These are phyloP conservation scores for Penicillium sp. DNA, from an alignment of 2,329 filamentous ascomycete species.

Conservation along the genomic window DNA sequence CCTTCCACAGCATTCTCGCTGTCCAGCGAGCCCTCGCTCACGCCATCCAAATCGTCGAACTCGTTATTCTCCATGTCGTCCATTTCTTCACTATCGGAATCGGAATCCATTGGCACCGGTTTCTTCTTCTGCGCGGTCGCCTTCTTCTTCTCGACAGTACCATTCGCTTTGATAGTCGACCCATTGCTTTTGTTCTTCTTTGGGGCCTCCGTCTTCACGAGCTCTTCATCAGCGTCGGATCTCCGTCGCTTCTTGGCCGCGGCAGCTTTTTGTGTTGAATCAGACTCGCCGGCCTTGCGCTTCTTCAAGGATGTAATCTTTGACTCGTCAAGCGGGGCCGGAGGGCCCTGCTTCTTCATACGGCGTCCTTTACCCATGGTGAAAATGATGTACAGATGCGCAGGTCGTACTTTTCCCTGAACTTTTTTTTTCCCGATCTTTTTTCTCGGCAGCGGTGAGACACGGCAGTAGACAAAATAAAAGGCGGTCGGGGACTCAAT, in stretches of 20 bases:
- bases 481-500: conserved; percentile 19
- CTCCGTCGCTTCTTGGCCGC: conserved; percentile 62
- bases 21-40: conserved; percentile 43
- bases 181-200: conserved; percentile 40
- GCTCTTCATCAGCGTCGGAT: conserved; percentile 41
- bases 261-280: conserved; percentile 42
- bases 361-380: conserved; percentile 84
- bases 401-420: conserved; percentile 20
- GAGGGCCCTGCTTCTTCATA: conserved; percentile 92
- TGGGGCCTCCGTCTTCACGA: conserved; percentile 34
- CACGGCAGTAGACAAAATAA: conserved; percentile 19
- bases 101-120: conserved; percentile 19
- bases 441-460: conserved; percentile 27
- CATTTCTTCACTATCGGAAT: conserved; percentile 33
- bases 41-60: conserved; percentile 42
- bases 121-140: conserved; percentile 14
- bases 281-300: conserved; percentile 71
- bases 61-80: conserved; percentile 44
- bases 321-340: conserved; percentile 70
- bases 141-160: conserved; percentile 33
- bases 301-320: conserved; percentile 60
- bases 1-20: conserved; percentile 44
- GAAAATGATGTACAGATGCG: conserved; percentile 21
- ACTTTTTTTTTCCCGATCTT: conserved; percentile 25
- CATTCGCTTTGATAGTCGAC: conserved; percentile 5